phyloP scores from a whole-genome alignment of 192 early-diverging fungal genomes.

The Bifiguratus adelaidae region DNA sequence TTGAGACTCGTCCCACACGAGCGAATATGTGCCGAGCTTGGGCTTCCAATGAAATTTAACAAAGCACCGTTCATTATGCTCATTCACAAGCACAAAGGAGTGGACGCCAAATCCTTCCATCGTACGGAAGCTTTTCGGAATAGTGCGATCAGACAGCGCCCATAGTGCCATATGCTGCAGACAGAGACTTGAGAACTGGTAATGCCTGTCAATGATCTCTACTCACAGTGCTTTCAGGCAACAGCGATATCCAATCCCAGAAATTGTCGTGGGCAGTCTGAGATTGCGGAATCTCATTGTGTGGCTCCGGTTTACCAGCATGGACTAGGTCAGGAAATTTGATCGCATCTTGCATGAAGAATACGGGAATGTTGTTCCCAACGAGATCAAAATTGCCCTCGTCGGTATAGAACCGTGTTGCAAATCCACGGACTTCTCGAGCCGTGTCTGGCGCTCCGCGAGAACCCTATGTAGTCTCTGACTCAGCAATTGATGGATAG shows the following conservation, averaged over 20 bases:
- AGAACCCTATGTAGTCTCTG: no score
- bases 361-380: conserved; percentile 29
- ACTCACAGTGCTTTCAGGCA: conserved; percentile 26
- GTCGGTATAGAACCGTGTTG: conserved; percentile 28
- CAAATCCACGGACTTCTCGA: conserved; percentile 30
- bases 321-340: conserved; percentile 24
- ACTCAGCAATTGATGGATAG: no score
- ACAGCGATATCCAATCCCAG: conserved; percentile 18
- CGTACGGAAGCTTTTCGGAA: conserved; percentile 17
- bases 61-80: conserved; percentile 10
- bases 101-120: conserved; percentile 28
- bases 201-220: no score
- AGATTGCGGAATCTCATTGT: conserved; percentile 25
- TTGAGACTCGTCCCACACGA: conserved; percentile 17
- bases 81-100: conserved; percentile 25
- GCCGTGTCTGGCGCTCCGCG: conserved; percentile 22
- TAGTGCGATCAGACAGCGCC: conserved; percentile 23
- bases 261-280: conserved; percentile 22
- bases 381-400: conserved; percentile 31
- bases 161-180: conserved; percentile 22
- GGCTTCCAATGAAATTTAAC: conserved; percentile 37
- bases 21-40: conserved; percentile 7
- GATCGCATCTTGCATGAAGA: conserved; percentile 27
- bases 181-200: no score
- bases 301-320: conserved; percentile 22